Base-by-base conservation (phyloP, 2,329 filamentous ascomycete genomes). In the Xylariales sp. region DNA sequence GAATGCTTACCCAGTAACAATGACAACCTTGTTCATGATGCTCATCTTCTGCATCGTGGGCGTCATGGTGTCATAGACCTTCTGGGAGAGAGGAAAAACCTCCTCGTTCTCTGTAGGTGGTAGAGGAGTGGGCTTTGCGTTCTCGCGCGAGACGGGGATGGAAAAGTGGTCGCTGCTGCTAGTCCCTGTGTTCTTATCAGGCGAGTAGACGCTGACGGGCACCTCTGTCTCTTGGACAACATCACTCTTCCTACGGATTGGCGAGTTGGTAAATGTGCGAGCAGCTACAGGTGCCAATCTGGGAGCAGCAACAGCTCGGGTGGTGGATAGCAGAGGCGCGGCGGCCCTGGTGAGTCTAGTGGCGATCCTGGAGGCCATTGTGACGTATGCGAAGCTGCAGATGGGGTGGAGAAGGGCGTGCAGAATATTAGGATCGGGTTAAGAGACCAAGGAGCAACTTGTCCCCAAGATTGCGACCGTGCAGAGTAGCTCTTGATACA, bases 31-130 rank as follows among this genome's bases (percentile, higher is more conserved):
- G 57, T 71, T 81, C 58, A 75, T 76, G 43, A 87, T 70, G 37
- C 72, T 78, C 72, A 86, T 83, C 62, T 75, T 83, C 62, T 79
- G 72, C 63, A 88, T 69, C 24, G 81, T 87, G 20, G 74, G 70
- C 5, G 81, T 76, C 57, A 87, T 68, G 29, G 68, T 60, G 33
- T 71, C 59, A 59, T 69, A 79, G 39, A 77, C 65, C 51, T 70
- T 66, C 43, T 70, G 63, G 46, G 66, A 67, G 30, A 83, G 65
- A 15, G 77, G 76, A 18, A 63, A 51, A 33, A 80, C 65, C 12
- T 61, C 55, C 32, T 72, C 68, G 35, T 73, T 62, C 49, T 76
- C 70, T 29, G 59, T 50, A 5, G 61, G 59, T 34, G 63, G 63
- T 47, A 55, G 69, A 59, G 43, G 63, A 57, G 42, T 69, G 62